Percentiles rank a stretch among this genome's conserved stretches.
These are phyloP conservation scores for Exophiala aquamarina DNA, from an alignment of 2,329 filamentous ascomycete genomes.

Conservation along the genomic window DNA sequence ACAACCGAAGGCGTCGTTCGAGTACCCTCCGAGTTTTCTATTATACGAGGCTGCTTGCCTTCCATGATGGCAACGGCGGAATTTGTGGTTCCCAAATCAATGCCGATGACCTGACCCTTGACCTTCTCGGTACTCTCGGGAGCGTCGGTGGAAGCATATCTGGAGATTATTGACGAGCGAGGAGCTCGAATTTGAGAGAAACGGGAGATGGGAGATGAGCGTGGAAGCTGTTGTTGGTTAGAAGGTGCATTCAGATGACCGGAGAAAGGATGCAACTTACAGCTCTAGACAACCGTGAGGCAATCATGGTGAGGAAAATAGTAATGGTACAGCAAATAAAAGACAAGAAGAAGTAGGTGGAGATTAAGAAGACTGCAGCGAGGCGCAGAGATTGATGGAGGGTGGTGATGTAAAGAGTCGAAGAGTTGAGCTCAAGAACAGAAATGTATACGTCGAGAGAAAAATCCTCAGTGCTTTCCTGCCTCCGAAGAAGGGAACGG, in stretches of 20 bases:
- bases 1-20: slow-evolving; percentile 93
- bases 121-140: slow-evolving; percentile 71
- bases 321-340: slow-evolving; percentile 32
- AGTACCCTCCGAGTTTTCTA: slow-evolving; percentile 96
- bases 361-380: slow-evolving; percentile 18
- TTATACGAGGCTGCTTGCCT: slow-evolving; percentile 91
- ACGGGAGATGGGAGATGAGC: slow-evolving; percentile 70
- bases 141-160: slow-evolving; percentile 72
- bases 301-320: slow-evolving; percentile 55
- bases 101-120: slow-evolving; percentile 94
- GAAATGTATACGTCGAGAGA: slow-evolving; percentile 13
- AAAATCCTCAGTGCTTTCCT: slow-evolving; percentile 9
- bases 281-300: slow-evolving; percentile 71
- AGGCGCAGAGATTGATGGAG: slow-evolving; percentile 14
- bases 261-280: slow-evolving; percentile 54
- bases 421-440: slow-evolving; percentile 12
- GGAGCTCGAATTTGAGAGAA: slow-evolving; percentile 69
- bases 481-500: slow-evolving; percentile 2
- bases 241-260: slow-evolving; percentile 11
- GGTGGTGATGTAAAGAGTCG: slow-evolving; percentile 31
- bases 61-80: slow-evolving; percentile 97
- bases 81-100: slow-evolving; percentile 98
- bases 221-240: slow-evolving; percentile 63
- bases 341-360: slow-evolving; percentile 26
- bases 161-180: slow-evolving; percentile 69